Base-by-base conservation (phyloP, 345 rosid genomes). In the Balakata baccata region DNA sequence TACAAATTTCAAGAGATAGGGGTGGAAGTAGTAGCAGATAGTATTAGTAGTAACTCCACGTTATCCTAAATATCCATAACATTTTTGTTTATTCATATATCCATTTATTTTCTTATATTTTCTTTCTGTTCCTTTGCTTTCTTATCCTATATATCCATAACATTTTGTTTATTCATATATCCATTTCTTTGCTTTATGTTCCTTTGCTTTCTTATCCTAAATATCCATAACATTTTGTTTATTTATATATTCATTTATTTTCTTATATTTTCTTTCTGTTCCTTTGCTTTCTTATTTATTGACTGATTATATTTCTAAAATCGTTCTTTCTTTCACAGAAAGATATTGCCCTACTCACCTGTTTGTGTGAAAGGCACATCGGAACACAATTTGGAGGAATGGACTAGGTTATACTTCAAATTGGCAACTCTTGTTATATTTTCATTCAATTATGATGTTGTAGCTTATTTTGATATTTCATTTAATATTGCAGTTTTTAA, bases 341-440 rank as follows among this genome's bases (percentile, higher is more conserved):
- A 91, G 99, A 96, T 68, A 65, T 93, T 74, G 99, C 99, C 22
- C 99, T 93, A 50, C 83, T 96, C 71, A 93, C 99, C 4, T 93
- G 99, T 71, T 94, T 89, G 14, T 93, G 99, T 73, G 99, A 93
- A 84, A 86, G 89, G 68, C 97, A 96, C 71, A 90, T 96, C 64
- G 99, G 99, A 81, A 93, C 98, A 7, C 99, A 90, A 64, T 93
- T 98, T 66, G 99, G 99, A 76, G 99, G 99, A 70, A 96, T 96
- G 99, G 99, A 93, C 81, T 98, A 96, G 96, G 98, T 95, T 72
- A 47, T 29, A 49, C 59, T 66, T 45, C 7, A 65, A 51, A 2
- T 37, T 58, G 10, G 18, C 12, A 20, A 64, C 14, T 58, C 68
- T 72, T 11, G 11, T 63, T 66, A 9, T 50, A 4, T 10, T 54